Evolutionary conservation across 148 eudicot genomes (phyloP).

Genomic region (Polygonum maritimum): DNA sequence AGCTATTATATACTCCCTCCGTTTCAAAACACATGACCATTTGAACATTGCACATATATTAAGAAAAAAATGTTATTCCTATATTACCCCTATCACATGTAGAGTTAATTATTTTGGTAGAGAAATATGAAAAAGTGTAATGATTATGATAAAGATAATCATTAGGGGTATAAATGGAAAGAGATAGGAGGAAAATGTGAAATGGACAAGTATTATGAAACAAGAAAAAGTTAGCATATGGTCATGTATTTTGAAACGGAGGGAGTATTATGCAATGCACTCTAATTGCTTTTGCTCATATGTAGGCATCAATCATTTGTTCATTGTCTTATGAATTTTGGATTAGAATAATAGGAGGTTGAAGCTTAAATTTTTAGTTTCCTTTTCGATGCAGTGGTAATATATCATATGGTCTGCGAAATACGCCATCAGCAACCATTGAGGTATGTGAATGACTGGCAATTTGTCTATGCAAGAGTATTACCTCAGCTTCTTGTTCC

Average conservation of each 20-base stretch:
- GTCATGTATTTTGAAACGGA: too few species aligned
- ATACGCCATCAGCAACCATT: conserved; percentile 66
- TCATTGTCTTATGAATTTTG: background rate
- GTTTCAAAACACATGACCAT: too few species aligned
- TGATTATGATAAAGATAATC: too few species aligned
- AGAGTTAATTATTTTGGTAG: too few species aligned
- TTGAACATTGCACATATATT: too few species aligned
- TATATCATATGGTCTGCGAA: conserved; percentile 76
- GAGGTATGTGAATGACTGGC: conserved; percentile 36
- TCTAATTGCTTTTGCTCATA: background rate
- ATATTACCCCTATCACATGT: too few species aligned
- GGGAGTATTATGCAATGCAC: background rate
- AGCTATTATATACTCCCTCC: background rate
- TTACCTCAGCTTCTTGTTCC: background rate
- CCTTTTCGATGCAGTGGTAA: conserved; percentile 56
- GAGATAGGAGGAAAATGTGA: too few species aligned
- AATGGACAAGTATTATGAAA: too few species aligned
- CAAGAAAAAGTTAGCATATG: too few species aligned
- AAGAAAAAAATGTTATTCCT: too few species aligned
- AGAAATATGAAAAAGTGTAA: too few species aligned
- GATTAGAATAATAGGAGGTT: background rate
- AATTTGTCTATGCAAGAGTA: background rate
- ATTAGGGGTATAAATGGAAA: too few species aligned
- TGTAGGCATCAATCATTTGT: background rate
- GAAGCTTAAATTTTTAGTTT: background rate